Evolutionary conservation across 2,329 filamentous ascomycete species (phyloP).

Genomic region (Teratosphaeria nubilosa): DNA sequence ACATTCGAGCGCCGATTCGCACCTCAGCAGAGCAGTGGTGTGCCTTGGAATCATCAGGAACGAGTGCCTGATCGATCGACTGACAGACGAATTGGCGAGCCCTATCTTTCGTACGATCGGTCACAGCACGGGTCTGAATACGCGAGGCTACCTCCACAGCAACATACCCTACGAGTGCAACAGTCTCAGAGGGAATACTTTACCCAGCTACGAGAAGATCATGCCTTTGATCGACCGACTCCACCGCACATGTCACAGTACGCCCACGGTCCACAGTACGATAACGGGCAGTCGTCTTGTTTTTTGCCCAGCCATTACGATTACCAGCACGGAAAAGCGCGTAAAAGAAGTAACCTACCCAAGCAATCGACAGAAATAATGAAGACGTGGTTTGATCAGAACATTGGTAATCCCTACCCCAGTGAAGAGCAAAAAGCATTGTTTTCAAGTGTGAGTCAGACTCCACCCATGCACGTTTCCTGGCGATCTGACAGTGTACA

Average conservation of each 20-base stretch:
- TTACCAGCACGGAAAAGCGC: constrained; percentile 26
- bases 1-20: not conserved
- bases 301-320: constrained; percentile 28
- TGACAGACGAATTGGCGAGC: not conserved
- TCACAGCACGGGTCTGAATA: not conserved
- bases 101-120: not conserved
- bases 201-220: not conserved
- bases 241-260: not conserved
- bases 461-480: not conserved
- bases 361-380: constrained; percentile 31
- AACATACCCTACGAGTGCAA: not conserved
- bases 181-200: not conserved
- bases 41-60: not conserved
- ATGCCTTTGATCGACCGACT: not conserved
- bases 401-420: constrained; percentile 29
- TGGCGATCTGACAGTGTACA: constrained; percentile 2
- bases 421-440: constrained; percentile 29
- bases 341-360: constrained; percentile 29
- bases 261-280: not conserved
- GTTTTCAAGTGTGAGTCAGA: constrained; percentile 22
- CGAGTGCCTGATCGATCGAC: not conserved
- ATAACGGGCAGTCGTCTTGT: constrained; percentile 8
- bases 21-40: not conserved
- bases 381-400: constrained; percentile 31
- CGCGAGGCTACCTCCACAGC: not conserved